phyloP scores from a whole-genome alignment of 176 grass and related monocot species.

The Cenchrus purpureus region DNA sequence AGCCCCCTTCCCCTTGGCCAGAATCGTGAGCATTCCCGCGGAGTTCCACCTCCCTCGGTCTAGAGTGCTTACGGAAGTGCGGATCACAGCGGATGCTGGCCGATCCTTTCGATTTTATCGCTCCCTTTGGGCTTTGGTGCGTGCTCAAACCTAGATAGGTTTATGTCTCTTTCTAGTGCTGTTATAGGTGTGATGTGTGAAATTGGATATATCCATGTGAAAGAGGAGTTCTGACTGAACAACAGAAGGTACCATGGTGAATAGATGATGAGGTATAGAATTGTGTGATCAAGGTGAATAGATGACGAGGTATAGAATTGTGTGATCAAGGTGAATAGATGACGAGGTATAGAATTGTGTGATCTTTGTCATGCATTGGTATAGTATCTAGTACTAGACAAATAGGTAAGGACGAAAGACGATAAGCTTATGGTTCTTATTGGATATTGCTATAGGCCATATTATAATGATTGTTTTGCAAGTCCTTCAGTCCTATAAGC shows the following conservation, averaged over 20 bases:
- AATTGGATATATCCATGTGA: neutral
- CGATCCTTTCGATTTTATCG: neutral
- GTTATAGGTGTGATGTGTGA: neutral
- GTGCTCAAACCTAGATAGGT: slow-evolving; percentile 5
- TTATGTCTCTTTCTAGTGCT: neutral
- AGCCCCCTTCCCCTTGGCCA: neutral
- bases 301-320: too few relatives aligned
- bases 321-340: neutral
- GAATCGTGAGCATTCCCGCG: neutral
- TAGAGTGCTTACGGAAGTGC: neutral
- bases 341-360: too few relatives aligned
- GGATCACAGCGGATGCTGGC: neutral
- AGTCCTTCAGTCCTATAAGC: neutral
- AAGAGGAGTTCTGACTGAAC: neutral
- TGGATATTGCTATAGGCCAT: neutral
- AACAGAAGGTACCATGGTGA: neutral
- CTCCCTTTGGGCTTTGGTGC: neutral
- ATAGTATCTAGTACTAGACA: neutral
- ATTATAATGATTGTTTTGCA: neutral
- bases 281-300: too few relatives aligned
- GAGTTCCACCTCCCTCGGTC: neutral
- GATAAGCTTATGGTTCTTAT: neutral
- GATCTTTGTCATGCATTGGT: neutral
- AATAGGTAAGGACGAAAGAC: neutral
- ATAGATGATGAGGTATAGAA: too few relatives aligned